Conservation (phyloP, 345 rosid genomes). For the Aegle marmelos region DNA sequence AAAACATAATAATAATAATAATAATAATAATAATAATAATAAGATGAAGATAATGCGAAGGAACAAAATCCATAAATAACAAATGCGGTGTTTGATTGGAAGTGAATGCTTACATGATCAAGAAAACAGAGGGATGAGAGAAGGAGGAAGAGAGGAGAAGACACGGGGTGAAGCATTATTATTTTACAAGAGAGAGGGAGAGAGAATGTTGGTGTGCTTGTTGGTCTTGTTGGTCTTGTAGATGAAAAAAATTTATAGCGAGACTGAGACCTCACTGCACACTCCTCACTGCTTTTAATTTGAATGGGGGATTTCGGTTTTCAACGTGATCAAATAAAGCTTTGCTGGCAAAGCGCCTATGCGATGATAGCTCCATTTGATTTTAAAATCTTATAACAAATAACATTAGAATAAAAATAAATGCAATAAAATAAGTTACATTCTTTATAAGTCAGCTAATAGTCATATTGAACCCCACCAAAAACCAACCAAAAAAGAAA, state of each 20-base stretch:
- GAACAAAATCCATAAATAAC: no score
- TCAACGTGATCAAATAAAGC: not conserved
- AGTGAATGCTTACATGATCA: conserved; percentile 32
- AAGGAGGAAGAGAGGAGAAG: conserved; percentile 24
- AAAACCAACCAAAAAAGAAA: no score
- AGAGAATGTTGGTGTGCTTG: conserved; percentile 32
- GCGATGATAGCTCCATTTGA: no score
- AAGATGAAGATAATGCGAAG: not conserved
- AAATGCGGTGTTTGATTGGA: not conserved
- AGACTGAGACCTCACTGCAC: not conserved
- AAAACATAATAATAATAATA: not conserved
- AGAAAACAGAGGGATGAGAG: conserved; percentile 19
- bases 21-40: not conserved
- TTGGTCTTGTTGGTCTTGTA: not conserved
- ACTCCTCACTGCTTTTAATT: not conserved
- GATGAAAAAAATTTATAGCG: not conserved
- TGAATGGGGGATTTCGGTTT: not conserved
- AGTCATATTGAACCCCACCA: no score
- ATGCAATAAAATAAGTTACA: no score
- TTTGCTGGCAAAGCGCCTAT: not conserved
- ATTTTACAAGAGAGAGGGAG: conserved; percentile 13
- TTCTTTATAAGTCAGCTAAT: no score
- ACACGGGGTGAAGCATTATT: conserved; percentile 17
- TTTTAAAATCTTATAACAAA: no score
- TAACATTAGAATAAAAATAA: no score